These are phyloP conservation scores for Aspergillus melleus DNA, from an alignment of 2,329 filamentous ascomycete species.

Conservation along the genomic window DNA sequence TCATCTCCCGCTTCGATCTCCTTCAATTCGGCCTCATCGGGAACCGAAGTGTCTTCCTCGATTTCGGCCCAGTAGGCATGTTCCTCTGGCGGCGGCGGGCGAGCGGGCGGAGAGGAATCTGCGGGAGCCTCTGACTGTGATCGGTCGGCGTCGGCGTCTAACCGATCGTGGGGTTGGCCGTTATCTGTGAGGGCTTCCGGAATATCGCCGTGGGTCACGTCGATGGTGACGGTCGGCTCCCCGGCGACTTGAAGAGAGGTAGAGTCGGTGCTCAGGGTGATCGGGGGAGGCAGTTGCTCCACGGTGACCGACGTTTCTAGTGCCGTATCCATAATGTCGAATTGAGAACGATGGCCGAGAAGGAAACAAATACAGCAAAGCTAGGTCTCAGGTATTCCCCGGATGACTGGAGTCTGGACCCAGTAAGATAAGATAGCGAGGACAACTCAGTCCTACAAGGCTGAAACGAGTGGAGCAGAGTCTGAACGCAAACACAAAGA, in stretches of 20 bases:
- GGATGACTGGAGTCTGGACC: no score
- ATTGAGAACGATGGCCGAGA: not conserved
- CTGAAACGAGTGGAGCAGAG: not conserved
- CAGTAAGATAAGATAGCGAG: not conserved
- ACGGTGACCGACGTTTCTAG: constrained; percentile 12
- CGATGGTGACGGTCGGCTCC: constrained; percentile 5
- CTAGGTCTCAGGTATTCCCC: not conserved
- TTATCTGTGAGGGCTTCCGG: constrained; percentile 7
- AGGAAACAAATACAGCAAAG: not conserved
- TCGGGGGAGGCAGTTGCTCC: constrained; percentile 15
- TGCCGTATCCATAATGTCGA: constrained; percentile 20
- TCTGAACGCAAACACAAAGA: not conserved
- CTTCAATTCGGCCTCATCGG: constrained; percentile 59
- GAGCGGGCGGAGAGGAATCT: constrained; percentile 17
- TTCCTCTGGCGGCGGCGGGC: constrained; percentile 29
- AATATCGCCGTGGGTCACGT: constrained; percentile 12
- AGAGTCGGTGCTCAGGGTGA: constrained; percentile 14
- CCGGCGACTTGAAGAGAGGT: constrained; percentile 3
- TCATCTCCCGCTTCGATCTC: constrained; percentile 47
- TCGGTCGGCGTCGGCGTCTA: not conserved
- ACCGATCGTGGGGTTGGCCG: not conserved
- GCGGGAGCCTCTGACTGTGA: constrained; percentile 12
- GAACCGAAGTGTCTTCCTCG: constrained; percentile 56
- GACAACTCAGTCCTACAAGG: not conserved
- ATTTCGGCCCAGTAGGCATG: constrained; percentile 55